Evolutionary conservation across 805 yeast species (phyloP).

Genomic region (Candida nanaspora): DNA sequence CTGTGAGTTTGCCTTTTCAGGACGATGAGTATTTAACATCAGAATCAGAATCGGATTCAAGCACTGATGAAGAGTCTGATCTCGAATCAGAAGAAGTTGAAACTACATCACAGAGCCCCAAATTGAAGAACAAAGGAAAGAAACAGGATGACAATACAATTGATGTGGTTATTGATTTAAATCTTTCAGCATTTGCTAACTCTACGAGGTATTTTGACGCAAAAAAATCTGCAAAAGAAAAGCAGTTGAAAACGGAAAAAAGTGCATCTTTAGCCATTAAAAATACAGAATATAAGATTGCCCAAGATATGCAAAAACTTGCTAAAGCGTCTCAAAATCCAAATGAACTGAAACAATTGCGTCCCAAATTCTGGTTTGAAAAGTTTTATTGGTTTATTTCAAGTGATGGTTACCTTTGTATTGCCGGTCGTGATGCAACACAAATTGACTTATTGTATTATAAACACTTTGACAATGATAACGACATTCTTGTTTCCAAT

Average conservation of each 20-base stretch:
- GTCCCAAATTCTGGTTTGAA: conserved; percentile 86
- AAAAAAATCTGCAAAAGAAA: conserved; percentile 67
- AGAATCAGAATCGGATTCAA: conserved; percentile 30
- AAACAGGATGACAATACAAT: conserved; percentile 24
- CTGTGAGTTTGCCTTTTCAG: conserved; percentile 42
- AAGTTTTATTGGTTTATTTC: conserved; percentile 93
- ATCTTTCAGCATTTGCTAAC: conserved; percentile 79
- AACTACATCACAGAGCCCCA: neutral
- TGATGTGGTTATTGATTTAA: conserved; percentile 58
- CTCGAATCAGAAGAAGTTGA: conserved; percentile 23
- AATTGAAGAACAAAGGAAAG: conserved; percentile 7
- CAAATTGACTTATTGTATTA: conserved; percentile 79
- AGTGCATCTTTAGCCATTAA: conserved; percentile 72
- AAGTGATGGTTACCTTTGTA: conserved; percentile 76
- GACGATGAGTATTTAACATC: conserved; percentile 20
- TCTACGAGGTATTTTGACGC: conserved; percentile 75
- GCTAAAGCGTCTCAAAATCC: conserved; percentile 49
- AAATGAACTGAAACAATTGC: conserved; percentile 42
- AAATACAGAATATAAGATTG: conserved; percentile 74
- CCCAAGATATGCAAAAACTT: conserved; percentile 60
- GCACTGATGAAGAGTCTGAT: conserved; percentile 25
- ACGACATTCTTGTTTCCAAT: conserved; percentile 66
- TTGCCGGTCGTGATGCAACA: conserved; percentile 77
- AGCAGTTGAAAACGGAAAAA: conserved; percentile 74
- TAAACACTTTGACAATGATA: conserved; percentile 60